Base-by-base conservation (phyloP, 345 rosid genomes). In the Lumnitzera littorea region DNA sequence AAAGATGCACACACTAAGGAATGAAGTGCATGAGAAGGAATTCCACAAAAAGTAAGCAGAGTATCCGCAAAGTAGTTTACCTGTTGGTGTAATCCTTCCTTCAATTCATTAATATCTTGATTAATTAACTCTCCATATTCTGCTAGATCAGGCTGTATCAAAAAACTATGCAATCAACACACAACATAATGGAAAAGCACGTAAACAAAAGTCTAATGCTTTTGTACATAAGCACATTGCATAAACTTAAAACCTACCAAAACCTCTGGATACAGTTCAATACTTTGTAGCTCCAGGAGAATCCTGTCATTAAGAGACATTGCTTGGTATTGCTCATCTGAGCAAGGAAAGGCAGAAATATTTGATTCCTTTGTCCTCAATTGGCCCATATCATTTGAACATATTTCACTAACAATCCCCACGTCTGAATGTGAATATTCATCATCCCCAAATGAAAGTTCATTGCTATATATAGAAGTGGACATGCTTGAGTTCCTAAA, bases 91-190 rank as follows among this genome's bases (percentile, higher is more conserved):
- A 95, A 76, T 56, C 79, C 78, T 70, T 77, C 88, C 80, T 84
- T 78, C 65, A 90, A 82, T 71, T 86, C 82, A 72, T 73, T 53
- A 67, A 86, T 80, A 71, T 83, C 80, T 57, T 80, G 87, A 72
- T 72, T 79, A 62, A 95, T 74, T 59, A 75, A 67, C 71, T 84
- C 86, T 64, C 67, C 91, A 53, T 82, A 85, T 70, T 90, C 97
- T 43, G 95, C 76, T 50, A 86, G 78, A 79, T 87, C 97, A 76
- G 95, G 99, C 99, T 94, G 86, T 71, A 76, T 24, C 48, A 55
- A 24, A 56, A 59, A 51, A 71, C 48, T 6, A 60, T 23, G 51
- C 20, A 12, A 3, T 46, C 31, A 62, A 29, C 20, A 20, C 27
- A 41, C 23, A 64, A 41, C 8, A 53, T 36, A 48, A 43, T 15